Evolutionary conservation across 805 yeast genomes (phyloP), one percentile per base, ranked within the genome.

Genomic region (Yamadazyma tumulicola): DNA sequence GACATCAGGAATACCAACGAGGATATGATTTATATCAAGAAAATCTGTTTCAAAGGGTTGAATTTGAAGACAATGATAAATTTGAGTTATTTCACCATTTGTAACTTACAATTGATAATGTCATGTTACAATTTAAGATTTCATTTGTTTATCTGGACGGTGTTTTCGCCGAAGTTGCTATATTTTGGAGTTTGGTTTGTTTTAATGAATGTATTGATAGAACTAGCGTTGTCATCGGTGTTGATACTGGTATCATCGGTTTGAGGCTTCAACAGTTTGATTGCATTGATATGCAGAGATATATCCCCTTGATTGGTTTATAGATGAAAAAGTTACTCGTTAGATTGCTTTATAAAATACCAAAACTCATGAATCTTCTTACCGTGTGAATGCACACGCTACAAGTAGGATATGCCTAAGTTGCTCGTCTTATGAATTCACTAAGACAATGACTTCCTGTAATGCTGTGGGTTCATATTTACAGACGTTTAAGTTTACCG

Each of bases 121-220:
- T 81, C 96, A 10, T 93, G 97, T 55, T 70, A 72, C 32, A 66
- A 74, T 14, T 69, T 89, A 46, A 69, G 95, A 46, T 84, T 81
- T 51, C 98, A 93, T 56, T 66, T 93, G 37, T 93, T 93, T 54
- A 84, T 93, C 7, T 93, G 98, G 98, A 89, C 97, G 2, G 98
- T 93, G 6, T 93, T 93, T 62, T 85, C 95, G 33, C 98, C 98
- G 1, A 91, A 89, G 51, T 56, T 93, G 4, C 70, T 94, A 22
- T 93, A 82, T 54, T 80, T 81, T 45, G 76, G 78, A 2, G 79
- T 80, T 3, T 93, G 97, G 97, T 63, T 73, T 20, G 36, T 75
- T 4, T 62, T 77, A 29, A 64, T 79, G 31, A 59, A 62, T 34
- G 35, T 68, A 58, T 57, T 48, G 28, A 63, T 34, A 35, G 79